Conservation (phyloP, 2,329 filamentous ascomycete species). For the Ophidiomyces ophidiicola region DNA sequence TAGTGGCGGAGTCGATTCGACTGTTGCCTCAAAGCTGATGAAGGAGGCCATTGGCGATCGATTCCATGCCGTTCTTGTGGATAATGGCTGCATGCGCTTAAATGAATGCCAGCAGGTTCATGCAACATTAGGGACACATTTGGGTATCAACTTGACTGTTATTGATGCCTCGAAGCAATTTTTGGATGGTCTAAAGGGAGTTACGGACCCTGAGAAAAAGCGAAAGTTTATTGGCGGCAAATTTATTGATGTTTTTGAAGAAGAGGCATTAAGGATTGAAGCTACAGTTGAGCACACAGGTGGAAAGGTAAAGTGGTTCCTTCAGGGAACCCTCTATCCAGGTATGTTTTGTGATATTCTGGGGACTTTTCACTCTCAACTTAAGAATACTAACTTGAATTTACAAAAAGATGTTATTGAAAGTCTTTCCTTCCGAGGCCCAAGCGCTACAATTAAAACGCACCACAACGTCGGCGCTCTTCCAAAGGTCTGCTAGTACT, state of each 20-base stretch:
- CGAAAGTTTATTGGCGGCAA: conserved; percentile 71
- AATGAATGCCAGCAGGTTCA: conserved; percentile 77
- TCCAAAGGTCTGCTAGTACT: conserved; percentile 27
- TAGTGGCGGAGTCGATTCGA: conserved; percentile 77
- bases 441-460: conserved; percentile 60
- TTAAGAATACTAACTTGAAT: too few species aligned
- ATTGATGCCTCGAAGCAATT: conserved; percentile 69
- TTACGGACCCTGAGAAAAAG: conserved; percentile 73
- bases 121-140: conserved; percentile 60
- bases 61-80: conserved; percentile 73
- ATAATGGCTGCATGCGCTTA: conserved; percentile 75
- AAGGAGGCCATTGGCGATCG: conserved; percentile 72
- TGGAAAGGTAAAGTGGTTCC: conserved; percentile 72
- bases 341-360: too few species aligned
- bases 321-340: conserved; percentile 73
- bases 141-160: conserved; percentile 84
- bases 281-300: conserved; percentile 46
- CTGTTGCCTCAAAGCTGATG: conserved; percentile 78
- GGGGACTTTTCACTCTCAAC: too few species aligned
- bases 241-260: conserved; percentile 74
- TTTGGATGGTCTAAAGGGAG: conserved; percentile 60
- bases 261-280: conserved; percentile 63
- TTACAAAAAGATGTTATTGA: conserved; percentile 48
- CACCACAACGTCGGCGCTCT: conserved; percentile 58
- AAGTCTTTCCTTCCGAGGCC: conserved; percentile 60